Evolutionary conservation across 495 filamentous ascomycete species (phyloP).

Genomic region (Ascodesmis nigricans): DNA sequence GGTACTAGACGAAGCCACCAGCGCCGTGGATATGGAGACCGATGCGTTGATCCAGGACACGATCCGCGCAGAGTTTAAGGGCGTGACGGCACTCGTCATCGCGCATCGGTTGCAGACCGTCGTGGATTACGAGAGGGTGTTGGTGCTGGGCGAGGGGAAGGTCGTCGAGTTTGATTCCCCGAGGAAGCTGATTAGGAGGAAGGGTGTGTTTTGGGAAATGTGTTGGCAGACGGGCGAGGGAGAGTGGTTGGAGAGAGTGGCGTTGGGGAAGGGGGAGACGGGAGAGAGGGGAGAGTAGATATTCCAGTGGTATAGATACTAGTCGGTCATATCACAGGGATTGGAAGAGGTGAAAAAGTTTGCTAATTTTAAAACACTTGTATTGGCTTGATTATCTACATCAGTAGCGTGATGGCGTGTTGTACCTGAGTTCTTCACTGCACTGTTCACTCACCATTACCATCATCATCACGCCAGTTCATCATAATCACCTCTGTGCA

Average conservation of each 20-base stretch:
- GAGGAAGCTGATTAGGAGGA: constrained; percentile 36
- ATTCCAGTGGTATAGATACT: too few relatives aligned
- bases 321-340: too few relatives aligned
- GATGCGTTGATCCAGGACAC: constrained; percentile 62
- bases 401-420: too few relatives aligned
- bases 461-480: too few relatives aligned
- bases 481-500: too few relatives aligned
- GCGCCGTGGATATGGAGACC: constrained; percentile 69
- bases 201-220: constrained; percentile 44
- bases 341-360: too few relatives aligned
- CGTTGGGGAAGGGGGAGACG: too few relatives aligned
- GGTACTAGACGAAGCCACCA: constrained; percentile 79
- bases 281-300: too few relatives aligned
- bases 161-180: constrained; percentile 51
- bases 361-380: too few relatives aligned
- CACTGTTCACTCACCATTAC: too few relatives aligned
- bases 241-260: constrained; percentile 34
- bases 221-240: constrained; percentile 55
- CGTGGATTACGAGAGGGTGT: constrained; percentile 63
- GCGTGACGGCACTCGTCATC: constrained; percentile 58
- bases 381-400: too few relatives aligned
- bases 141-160: constrained; percentile 55
- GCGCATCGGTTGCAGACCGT: constrained; percentile 74
- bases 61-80: constrained; percentile 57
- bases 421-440: too few relatives aligned